A percentile compares a stretch with the other conserved stretches of the same genome.
phyloP scores from a whole-genome alignment of 805 yeast genomes.

The Tetrapisispora iriomotensis region DNA sequence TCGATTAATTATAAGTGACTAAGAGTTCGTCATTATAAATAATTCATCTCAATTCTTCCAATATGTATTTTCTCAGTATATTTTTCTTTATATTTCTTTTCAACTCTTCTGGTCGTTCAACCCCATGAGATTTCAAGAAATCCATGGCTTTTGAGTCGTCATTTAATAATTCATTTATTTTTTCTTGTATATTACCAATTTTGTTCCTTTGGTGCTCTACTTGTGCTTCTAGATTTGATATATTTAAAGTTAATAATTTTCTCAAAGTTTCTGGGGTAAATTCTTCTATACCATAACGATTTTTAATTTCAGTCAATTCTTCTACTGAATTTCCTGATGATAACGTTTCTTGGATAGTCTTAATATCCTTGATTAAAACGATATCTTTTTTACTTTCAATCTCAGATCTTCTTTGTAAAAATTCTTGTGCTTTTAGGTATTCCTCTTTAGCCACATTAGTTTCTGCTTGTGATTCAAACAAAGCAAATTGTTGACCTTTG shows the following conservation, averaged over 20 bases:
- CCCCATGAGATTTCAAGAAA: conserved; percentile 29
- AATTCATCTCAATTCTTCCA: conserved; percentile 12
- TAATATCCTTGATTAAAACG: conserved; percentile 23
- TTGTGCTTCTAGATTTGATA: conserved; percentile 24
- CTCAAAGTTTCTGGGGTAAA: conserved; percentile 38
- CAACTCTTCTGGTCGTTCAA: conserved; percentile 30
- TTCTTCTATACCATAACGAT: conserved; percentile 36
- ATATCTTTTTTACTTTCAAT: conserved; percentile 24
- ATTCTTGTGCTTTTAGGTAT: conserved; percentile 41
- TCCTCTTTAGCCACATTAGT: conserved; percentile 60
- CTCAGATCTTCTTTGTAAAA: conserved; percentile 40
- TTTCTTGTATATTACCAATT: conserved; percentile 31
- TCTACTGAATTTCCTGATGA: conserved; percentile 29
- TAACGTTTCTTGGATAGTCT: conserved; percentile 22
- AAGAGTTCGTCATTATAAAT: too few species aligned
- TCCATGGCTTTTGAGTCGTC: conserved; percentile 30
- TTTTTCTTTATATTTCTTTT: conserved; percentile 57
- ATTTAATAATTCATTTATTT: conserved; percentile 29
- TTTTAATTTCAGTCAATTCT: conserved; percentile 32
- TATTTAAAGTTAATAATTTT: conserved; percentile 33
- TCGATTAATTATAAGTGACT: too few species aligned
- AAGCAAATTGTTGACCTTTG: conserved; percentile 85
- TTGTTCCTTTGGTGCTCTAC: conserved; percentile 22
- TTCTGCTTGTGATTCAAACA: conserved; percentile 66
- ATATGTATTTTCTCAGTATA: conserved; percentile 53